A percentile compares a stretch with the other conserved stretches of the same genome.
phyloP scores from a whole-genome alignment of 2,329 filamentous ascomycete genomes.

The Reticulascus tulasneorum region DNA sequence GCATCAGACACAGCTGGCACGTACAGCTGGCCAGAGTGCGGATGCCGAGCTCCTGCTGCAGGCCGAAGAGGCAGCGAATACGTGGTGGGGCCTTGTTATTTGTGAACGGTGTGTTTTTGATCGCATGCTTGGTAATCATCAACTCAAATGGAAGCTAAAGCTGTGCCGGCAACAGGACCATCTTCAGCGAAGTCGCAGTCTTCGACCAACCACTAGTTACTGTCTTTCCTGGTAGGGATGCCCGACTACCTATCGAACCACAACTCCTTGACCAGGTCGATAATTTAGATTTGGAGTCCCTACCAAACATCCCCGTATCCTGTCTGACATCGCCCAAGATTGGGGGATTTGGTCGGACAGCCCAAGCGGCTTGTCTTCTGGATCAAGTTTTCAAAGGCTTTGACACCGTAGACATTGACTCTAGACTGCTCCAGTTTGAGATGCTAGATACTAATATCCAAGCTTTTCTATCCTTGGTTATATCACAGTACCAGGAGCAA shows the following conservation, averaged over 20 bases:
- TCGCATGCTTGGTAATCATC: not conserved
- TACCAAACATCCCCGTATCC: not conserved
- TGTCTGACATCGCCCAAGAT: no score
- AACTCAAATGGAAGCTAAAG: no score
- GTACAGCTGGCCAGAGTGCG: not conserved
- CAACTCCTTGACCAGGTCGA: no score
- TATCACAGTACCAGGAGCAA: not conserved
- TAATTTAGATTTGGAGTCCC: no score
- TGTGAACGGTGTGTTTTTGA: not conserved
- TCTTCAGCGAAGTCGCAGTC: not conserved
- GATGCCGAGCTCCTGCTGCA: not conserved
- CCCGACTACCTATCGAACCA: not conserved
- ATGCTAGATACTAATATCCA: not conserved
- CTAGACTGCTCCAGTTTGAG: not conserved
- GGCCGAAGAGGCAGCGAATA: not conserved
- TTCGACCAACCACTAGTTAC: not conserved
- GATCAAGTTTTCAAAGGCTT: not conserved
- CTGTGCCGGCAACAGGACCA: not conserved
- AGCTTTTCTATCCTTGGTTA: not conserved
- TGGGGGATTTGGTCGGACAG: not conserved
- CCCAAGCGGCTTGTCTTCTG: not conserved
- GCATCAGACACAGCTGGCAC: not conserved
- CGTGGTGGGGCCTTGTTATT: slow-evolving; percentile 1
- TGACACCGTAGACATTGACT: not conserved
- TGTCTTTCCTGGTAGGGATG: not conserved